Percentiles rank a stretch among this genome's conserved stretches.
These are phyloP conservation scores for Linum usitatissimum DNA, from an alignment of 345 rosid species.

Conservation along the genomic window DNA sequence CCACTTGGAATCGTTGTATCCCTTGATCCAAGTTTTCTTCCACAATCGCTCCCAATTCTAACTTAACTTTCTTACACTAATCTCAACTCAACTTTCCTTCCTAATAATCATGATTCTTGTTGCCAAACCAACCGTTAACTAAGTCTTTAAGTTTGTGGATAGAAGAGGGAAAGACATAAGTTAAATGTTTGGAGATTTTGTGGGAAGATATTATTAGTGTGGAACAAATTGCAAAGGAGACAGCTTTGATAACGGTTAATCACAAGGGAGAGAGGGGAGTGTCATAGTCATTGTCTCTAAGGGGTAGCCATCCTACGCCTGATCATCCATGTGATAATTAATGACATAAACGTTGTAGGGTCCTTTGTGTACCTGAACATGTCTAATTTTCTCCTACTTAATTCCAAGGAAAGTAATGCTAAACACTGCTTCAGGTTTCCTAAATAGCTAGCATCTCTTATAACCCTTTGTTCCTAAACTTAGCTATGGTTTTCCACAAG, in stretches of 20 bases:
- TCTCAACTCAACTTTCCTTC: too few species aligned
- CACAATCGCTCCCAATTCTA: too few species aligned
- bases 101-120: too few species aligned
- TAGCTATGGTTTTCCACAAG: background rate
- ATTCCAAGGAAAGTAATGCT: background rate
- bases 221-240: slow-evolving; percentile 4
- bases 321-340: slow-evolving; percentile 23
- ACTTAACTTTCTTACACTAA: too few species aligned
- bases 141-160: too few species aligned
- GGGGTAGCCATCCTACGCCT: slow-evolving; percentile 1
- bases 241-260: slow-evolving; percentile 13
- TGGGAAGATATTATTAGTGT: background rate
- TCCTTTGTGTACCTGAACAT: slow-evolving; percentile 1
- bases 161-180: background rate
- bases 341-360: slow-evolving; percentile 11
- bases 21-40: too few species aligned
- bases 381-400: background rate
- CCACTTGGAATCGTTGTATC: too few species aligned
- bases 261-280: background rate
- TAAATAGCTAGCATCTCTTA: background rate
- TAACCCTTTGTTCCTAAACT: background rate
- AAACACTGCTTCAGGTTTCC: background rate
- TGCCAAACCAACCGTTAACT: too few species aligned
- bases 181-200: slow-evolving; percentile 1
- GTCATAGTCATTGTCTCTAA: slow-evolving; percentile 15